phyloP scores from a whole-genome alignment of 768 basidiomycete species.

The Kwoniella europaea region DNA sequence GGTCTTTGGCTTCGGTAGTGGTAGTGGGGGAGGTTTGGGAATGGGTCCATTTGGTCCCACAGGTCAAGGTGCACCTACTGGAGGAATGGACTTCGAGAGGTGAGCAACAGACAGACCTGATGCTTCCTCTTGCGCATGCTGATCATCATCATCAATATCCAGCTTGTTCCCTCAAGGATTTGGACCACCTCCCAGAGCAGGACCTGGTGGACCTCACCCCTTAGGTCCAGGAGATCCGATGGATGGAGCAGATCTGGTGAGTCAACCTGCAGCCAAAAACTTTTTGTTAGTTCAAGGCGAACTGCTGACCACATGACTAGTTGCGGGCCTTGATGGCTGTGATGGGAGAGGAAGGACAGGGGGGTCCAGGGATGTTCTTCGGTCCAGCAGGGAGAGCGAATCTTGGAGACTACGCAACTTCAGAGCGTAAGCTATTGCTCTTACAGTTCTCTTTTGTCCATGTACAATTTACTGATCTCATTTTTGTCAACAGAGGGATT shows the following conservation, averaged over 20 bases:
- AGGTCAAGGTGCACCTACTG: conserved; percentile 13
- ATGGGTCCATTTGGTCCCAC: conserved; percentile 30
- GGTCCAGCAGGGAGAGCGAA: conserved; percentile 50
- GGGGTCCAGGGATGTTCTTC: conserved; percentile 27
- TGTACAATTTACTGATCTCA: neutral
- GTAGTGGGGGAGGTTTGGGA: conserved; percentile 13
- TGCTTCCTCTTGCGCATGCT: neutral
- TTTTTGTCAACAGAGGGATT: conserved; percentile 69
- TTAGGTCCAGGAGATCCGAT: conserved; percentile 25
- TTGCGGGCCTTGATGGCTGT: conserved; percentile 39
- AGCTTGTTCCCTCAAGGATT: conserved; percentile 35
- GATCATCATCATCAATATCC: neutral
- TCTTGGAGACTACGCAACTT: conserved; percentile 91
- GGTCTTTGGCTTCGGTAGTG: conserved; percentile 35
- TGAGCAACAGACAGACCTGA: neutral
- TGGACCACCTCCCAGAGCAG: conserved; percentile 1
- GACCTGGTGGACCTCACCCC: conserved; percentile 7
- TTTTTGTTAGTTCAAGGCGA: neutral
- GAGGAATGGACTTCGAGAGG: conserved; percentile 30
- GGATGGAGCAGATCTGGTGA: conserved; percentile 26
- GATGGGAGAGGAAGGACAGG: conserved; percentile 31
- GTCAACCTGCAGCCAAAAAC: neutral
- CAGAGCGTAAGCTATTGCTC: conserved; percentile 67
- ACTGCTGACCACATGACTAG: conserved; percentile 22
- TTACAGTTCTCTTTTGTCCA: neutral